A percentile compares a stretch with the other conserved stretches of the same genome.
Evolutionary conservation across 495 filamentous ascomycete genomes (phyloP).

Genomic region (Xylaria grammica): DNA sequence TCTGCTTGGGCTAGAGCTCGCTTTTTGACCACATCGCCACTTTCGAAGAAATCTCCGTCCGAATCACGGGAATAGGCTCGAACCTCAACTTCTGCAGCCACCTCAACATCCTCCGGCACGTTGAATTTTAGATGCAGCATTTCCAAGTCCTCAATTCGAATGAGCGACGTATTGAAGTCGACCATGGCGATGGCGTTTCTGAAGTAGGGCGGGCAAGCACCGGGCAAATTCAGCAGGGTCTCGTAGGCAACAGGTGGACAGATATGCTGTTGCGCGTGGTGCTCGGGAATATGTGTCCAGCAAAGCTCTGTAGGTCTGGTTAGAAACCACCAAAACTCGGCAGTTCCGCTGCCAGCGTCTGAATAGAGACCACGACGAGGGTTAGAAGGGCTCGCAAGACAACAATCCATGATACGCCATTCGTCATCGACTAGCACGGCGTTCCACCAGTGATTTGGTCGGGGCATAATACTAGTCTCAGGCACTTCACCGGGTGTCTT

Average conservation of each 20-base stretch:
- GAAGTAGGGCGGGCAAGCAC: slow-evolving; percentile 87
- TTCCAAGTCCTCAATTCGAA: slow-evolving; percentile 87
- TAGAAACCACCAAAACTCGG: slow-evolving; percentile 92
- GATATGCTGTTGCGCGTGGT: slow-evolving; percentile 87
- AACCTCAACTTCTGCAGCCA: slow-evolving; percentile 90
- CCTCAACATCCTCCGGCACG: slow-evolving; percentile 88
- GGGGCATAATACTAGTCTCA: slow-evolving; percentile 74
- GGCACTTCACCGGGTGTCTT: slow-evolving; percentile 86
- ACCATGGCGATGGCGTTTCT: slow-evolving; percentile 75
- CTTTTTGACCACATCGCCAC: slow-evolving; percentile 83
- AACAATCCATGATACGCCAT: slow-evolving; percentile 97
- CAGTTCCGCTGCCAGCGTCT: slow-evolving; percentile 65
- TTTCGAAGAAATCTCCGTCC: slow-evolving; percentile 93
- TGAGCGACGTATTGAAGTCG: slow-evolving; percentile 88
- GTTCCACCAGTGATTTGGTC: slow-evolving; percentile 99
- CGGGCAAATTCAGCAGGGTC: slow-evolving; percentile 81
- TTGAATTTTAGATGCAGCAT: slow-evolving; percentile 86
- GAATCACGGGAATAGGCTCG: slow-evolving; percentile 77
- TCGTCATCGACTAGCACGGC: slow-evolving; percentile 90
- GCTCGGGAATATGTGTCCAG: slow-evolving; percentile 91
- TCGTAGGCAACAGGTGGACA: slow-evolving; percentile 86
- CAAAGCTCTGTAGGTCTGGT: slow-evolving; percentile 83
- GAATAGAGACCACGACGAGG: slow-evolving; percentile 80
- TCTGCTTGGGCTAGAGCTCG: slow-evolving; percentile 88
- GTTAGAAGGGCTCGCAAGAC: slow-evolving; percentile 87